phyloP scores from a whole-genome alignment of 108 stramenopile species.

The Asterionellopsis glacialis region DNA sequence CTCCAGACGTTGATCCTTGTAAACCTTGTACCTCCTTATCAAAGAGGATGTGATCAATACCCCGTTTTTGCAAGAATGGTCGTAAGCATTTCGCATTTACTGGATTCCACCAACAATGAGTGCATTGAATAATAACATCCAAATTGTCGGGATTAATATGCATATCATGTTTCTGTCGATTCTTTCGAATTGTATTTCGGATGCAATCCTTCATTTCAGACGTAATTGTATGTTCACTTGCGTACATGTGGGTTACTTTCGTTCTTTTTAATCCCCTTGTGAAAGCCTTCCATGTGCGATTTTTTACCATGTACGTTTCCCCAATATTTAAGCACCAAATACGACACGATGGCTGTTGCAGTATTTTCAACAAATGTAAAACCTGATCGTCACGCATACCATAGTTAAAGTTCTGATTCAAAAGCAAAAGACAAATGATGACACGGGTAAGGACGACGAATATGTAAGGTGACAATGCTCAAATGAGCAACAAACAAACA shows the following conservation, averaged over 20 bases:
- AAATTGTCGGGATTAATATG: conserved; percentile 85
- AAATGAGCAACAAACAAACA: conserved; percentile 5
- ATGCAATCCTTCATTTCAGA: conserved; percentile 76
- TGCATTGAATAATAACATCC: conserved; percentile 83
- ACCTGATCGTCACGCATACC: conserved; percentile 88
- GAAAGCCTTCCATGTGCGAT: conserved; percentile 79
- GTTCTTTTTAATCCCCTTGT: conserved; percentile 74
- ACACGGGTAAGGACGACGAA: neutral
- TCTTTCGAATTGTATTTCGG: conserved; percentile 77
- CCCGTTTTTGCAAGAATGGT: conserved; percentile 75
- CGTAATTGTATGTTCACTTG: conserved; percentile 88
- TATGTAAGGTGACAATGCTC: neutral
- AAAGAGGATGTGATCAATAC: conserved; percentile 67
- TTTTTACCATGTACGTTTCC: conserved; percentile 86
- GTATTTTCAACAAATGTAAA: conserved; percentile 69
- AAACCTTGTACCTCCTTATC: conserved; percentile 72
- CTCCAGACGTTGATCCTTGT: conserved; percentile 34
- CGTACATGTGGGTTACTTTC: conserved; percentile 93
- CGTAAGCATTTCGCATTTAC: conserved; percentile 81
- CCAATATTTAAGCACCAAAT: conserved; percentile 93
- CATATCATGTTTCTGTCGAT: conserved; percentile 84
- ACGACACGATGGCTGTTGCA: conserved; percentile 71
- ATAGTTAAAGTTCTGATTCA: conserved; percentile 76
- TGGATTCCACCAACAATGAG: conserved; percentile 96
- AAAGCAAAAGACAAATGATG: neutral